These are phyloP conservation scores for Lindgomyces ingoldianus DNA, from an alignment of 495 filamentous ascomycete species.

Conservation along the genomic window DNA sequence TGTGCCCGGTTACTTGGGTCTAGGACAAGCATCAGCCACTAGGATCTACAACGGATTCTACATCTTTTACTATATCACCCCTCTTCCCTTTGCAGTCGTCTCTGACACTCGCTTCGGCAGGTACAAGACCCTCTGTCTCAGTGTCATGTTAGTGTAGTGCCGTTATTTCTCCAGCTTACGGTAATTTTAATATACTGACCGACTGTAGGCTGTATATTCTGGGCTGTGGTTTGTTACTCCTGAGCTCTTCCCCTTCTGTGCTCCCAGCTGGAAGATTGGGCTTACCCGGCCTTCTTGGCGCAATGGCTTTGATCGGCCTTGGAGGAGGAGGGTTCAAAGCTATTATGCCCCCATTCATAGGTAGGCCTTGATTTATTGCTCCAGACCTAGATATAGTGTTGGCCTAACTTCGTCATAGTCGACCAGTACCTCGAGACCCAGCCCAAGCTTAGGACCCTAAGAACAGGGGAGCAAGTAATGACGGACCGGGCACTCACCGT, in stretches of 20 bases:
- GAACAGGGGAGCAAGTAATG: conserved; percentile 57
- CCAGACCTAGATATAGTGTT: no score
- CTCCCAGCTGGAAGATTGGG: neutral
- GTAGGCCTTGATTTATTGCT: no score
- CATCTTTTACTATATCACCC: conserved; percentile 26
- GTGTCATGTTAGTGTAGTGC: conserved; percentile 1
- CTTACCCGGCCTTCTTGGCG: conserved; percentile 18
- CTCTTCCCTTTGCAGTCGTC: conserved; percentile 15
- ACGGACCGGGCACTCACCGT: conserved; percentile 62
- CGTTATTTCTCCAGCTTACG: neutral
- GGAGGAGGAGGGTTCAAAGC: conserved; percentile 26
- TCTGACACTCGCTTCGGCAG: conserved; percentile 22
- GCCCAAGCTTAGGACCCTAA: conserved; percentile 49
- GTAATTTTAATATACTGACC: neutral
- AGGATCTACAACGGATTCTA: conserved; percentile 25
- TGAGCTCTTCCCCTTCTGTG: neutral
- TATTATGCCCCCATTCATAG: conserved; percentile 17
- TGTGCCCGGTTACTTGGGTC: conserved; percentile 1
- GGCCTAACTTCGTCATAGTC: conserved; percentile 44
- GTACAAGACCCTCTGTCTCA: conserved; percentile 14
- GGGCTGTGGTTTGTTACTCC: neutral
- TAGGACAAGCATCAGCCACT: conserved; percentile 21
- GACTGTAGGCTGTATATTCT: conserved; percentile 8
- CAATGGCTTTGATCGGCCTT: conserved; percentile 16
- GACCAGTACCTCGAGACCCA: conserved; percentile 58